Evolutionary conservation across 306 rosid genomes (phyloP).

Genomic region (Begonia peltatifolia): DNA sequence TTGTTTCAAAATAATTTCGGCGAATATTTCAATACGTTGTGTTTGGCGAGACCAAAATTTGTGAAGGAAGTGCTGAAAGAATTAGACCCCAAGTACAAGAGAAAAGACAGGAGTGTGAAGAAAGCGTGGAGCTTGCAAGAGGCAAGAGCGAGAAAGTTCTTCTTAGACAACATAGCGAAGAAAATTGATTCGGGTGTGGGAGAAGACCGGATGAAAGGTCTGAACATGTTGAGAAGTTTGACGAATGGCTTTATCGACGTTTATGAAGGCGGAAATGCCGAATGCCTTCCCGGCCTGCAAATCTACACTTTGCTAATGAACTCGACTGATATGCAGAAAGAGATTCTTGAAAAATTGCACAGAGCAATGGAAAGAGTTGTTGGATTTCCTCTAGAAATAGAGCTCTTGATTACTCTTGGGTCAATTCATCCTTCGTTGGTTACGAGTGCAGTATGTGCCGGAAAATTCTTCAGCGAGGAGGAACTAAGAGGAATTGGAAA

Average conservation of each 20-base stretch:
- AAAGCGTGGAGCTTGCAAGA: slow-evolving; percentile 38
- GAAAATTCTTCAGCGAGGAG: slow-evolving; percentile 33
- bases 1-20: slow-evolving; percentile 93
- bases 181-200: slow-evolving; percentile 56
- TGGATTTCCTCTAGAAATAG: slow-evolving; percentile 76
- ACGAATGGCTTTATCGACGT: slow-evolving; percentile 80
- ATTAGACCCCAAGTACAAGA: slow-evolving; percentile 56
- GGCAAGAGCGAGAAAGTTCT: slow-evolving; percentile 67
- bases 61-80: slow-evolving; percentile 57
- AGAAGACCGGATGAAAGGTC: slow-evolving; percentile 61
- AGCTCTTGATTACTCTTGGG: slow-evolving; percentile 90
- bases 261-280: slow-evolving; percentile 66
- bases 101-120: slow-evolving; percentile 21
- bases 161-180: slow-evolving; percentile 67
- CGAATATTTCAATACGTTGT: slow-evolving; percentile 80
- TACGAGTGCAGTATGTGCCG: slow-evolving; percentile 56
- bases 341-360: slow-evolving; percentile 42
- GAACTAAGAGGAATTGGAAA: slow-evolving; percentile 43
- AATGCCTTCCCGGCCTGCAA: slow-evolving; percentile 80
- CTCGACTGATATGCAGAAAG: slow-evolving; percentile 57
- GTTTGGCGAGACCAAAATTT: slow-evolving; percentile 82
- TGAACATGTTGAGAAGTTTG: slow-evolving; percentile 63
- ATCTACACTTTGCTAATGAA: slow-evolving; percentile 89
- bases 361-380: slow-evolving; percentile 33
- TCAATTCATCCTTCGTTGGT: slow-evolving; percentile 94